A percentile compares a stretch with the other conserved stretches of the same genome.
These are phyloP conservation scores for Strobilomyces echinocephalus DNA, from an alignment of 768 basidiomycete genomes.

Conservation along the genomic window DNA sequence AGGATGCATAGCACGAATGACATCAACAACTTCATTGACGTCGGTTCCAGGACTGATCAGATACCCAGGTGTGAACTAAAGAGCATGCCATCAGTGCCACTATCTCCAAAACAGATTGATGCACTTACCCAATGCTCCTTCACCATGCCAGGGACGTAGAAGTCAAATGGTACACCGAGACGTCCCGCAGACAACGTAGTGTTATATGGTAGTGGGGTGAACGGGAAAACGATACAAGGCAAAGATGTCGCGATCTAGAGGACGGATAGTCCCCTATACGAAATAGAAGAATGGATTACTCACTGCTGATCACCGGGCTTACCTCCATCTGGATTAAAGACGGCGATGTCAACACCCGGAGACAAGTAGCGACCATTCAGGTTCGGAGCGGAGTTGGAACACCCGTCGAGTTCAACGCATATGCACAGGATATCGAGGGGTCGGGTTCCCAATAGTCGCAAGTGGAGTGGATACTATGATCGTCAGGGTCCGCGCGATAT, in stretches of 20 bases:
- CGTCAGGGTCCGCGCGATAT: constrained; percentile 3
- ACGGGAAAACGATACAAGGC: too few species aligned
- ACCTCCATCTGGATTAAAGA: constrained; percentile 39
- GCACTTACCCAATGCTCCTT: constrained; percentile 66
- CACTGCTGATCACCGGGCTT: constrained; percentile 45
- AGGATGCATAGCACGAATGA: constrained; percentile 68
- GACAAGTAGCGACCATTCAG: constrained; percentile 73
- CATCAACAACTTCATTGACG: constrained; percentile 52
- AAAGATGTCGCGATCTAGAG: neutral
- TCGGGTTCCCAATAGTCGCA: neutral
- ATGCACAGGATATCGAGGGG: neutral
- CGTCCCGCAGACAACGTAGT: constrained; percentile 5
- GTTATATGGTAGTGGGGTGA: neutral
- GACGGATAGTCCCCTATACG: too few species aligned
- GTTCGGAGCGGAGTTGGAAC: constrained; percentile 61
- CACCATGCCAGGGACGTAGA: constrained; percentile 68
- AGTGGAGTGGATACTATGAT: constrained; percentile 3
- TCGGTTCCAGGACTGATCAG: neutral
- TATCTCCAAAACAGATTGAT: neutral
- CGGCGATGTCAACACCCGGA: constrained; percentile 83
- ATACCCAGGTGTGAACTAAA: neutral
- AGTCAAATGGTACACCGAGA: constrained; percentile 79
- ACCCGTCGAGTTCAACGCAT: constrained; percentile 30
- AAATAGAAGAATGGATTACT: constrained; percentile 1
- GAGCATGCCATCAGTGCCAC: constrained; percentile 36